phyloP scores from a whole-genome alignment of 768 basidiomycete species.

The Tulasnella sp. region DNA sequence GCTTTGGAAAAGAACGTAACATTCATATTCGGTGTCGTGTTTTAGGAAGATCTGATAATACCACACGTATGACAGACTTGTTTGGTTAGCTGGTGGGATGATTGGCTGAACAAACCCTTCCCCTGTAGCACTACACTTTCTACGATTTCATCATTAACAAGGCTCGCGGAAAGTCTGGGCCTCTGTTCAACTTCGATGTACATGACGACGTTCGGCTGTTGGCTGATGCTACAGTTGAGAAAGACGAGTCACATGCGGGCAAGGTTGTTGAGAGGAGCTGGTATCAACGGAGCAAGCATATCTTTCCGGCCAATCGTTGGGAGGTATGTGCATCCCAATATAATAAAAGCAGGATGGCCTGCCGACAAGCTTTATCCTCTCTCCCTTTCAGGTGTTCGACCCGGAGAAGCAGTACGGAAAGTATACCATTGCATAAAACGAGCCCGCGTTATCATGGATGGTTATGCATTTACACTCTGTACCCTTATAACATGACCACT shows the following conservation, averaged over 20 bases:
- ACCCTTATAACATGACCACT: conserved; percentile 77
- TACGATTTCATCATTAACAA: conserved; percentile 99
- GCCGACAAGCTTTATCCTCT: no score
- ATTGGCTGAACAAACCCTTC: no score
- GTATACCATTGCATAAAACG: conserved; percentile 60
- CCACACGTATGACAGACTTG: conserved; percentile 59
- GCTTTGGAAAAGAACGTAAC: no score
- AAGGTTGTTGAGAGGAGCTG: conserved; percentile 96
- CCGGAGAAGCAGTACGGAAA: conserved; percentile 90
- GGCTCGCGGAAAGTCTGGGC: conserved; percentile 94
- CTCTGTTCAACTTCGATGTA: conserved; percentile 96
- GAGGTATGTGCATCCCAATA: no score
- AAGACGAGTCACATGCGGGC: conserved; percentile 92
- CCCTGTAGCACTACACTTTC: conserved; percentile 84
- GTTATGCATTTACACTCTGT: neutral
- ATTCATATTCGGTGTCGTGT: neutral
- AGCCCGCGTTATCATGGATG: no score
- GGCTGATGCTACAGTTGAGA: conserved; percentile 90
- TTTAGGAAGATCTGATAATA: conserved; percentile 91
- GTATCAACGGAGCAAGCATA: conserved; percentile 94
- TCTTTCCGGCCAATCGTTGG: conserved; percentile 95
- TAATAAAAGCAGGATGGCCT: no score
- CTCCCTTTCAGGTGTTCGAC: conserved; percentile 60
- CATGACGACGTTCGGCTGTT: conserved; percentile 95
- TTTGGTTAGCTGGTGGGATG: neutral